Evolutionary conservation across 1,284 basidiomycete species (phyloP).

Genomic region (Apiotrichum sp.): DNA sequence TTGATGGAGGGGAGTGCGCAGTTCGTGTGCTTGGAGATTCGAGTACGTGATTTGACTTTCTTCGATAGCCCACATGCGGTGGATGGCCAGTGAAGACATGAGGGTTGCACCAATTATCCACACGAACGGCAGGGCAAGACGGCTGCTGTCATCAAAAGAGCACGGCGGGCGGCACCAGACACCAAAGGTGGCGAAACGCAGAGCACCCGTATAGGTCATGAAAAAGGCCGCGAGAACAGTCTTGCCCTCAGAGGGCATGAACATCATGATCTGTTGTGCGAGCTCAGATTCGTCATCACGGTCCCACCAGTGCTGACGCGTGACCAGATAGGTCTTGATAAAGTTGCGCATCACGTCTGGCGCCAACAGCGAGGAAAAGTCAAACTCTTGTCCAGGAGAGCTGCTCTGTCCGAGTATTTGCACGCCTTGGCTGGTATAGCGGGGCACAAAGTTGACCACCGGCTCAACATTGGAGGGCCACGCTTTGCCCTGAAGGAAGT

Average conservation of each 20-base stretch:
- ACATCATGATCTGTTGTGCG: constrained; percentile 22
- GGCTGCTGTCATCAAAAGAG: constrained; percentile 28
- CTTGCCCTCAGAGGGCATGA: constrained; percentile 29
- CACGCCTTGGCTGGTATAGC: constrained; percentile 1
- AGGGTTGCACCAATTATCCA: constrained; percentile 37
- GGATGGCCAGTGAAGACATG: constrained; percentile 33
- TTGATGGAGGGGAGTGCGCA: constrained; percentile 45
- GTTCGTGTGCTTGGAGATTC: constrained; percentile 43
- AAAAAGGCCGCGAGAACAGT: constrained; percentile 29
- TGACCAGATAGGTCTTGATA: constrained; percentile 23
- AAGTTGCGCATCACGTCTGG: constrained; percentile 21
- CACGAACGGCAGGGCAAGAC: constrained; percentile 31
- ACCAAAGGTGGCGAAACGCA: constrained; percentile 32
- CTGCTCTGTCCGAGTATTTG: constrained; percentile 22
- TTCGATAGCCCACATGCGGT: constrained; percentile 34
- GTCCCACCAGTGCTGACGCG: constrained; percentile 37
- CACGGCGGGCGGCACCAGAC: constrained; percentile 34
- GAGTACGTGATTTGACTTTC: constrained; percentile 41
- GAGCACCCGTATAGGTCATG: constrained; percentile 28
- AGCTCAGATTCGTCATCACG: constrained; percentile 24
- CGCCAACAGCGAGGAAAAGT: constrained; percentile 15
- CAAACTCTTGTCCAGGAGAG: constrained; percentile 13
- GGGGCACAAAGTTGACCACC: constrained; percentile 26
- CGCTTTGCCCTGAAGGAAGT: constrained; percentile 28
- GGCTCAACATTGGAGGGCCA: constrained; percentile 34